A percentile compares a stretch with the other conserved stretches of the same genome.
phyloP scores from a whole-genome alignment of 495 filamentous ascomycete genomes.

The Aspergillus affinis region DNA sequence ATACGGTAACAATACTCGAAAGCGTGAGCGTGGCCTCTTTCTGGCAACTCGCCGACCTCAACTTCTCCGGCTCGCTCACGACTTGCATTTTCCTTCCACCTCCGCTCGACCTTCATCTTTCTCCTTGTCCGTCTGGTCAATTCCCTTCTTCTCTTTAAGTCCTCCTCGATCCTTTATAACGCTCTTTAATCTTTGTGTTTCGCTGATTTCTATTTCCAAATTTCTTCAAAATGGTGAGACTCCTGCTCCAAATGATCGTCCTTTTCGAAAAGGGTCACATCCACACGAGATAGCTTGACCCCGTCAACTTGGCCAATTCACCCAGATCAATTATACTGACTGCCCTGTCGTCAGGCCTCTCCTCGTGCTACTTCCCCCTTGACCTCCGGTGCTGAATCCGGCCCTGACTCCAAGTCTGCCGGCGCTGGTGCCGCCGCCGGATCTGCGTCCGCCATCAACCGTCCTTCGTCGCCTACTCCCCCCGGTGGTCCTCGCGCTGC shows the following conservation, averaged over 20 bases:
- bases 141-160: constrained; percentile 10
- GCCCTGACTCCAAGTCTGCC: constrained; percentile 61
- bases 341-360: constrained; percentile 34
- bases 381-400: constrained; percentile 51
- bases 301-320: not conserved
- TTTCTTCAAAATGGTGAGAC: constrained; percentile 41
- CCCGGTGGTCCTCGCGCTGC: constrained; percentile 95
- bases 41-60: constrained; percentile 32
- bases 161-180: constrained; percentile 10
- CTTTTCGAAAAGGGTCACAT: not conserved
- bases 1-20: constrained; percentile 26
- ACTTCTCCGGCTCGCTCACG: constrained; percentile 14
- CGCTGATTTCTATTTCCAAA: constrained; percentile 9
- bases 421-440: constrained; percentile 60
- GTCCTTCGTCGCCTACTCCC: constrained; percentile 80
- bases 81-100: constrained; percentile 14
- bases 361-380: constrained; percentile 49
- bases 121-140: constrained; percentile 11
- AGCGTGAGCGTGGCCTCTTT: constrained; percentile 51
- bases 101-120: constrained; percentile 14
- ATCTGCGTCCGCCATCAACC: constrained; percentile 64
- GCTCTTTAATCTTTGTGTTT: constrained; percentile 11
- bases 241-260: constrained; percentile 11
- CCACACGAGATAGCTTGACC: not conserved
- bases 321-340: not conserved